Conservation (phyloP, 371 early-diverging fungal species). For the Blyttiomyces sp. region DNA sequence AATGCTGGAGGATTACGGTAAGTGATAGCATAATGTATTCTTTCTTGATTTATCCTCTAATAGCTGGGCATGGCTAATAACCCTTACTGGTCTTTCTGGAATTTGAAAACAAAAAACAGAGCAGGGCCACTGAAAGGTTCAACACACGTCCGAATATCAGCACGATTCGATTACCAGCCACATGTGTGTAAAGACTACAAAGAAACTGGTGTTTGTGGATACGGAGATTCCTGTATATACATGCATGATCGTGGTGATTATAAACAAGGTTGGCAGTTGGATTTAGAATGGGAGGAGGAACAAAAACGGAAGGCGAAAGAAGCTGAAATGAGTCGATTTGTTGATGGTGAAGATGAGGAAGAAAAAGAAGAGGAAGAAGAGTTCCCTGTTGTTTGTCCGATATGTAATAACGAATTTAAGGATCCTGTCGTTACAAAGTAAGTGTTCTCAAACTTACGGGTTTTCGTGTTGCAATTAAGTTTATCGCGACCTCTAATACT, state of each 20-base stretch:
- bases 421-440: conserved; percentile 82
- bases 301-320: conserved; percentile 56
- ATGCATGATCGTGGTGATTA: conserved; percentile 97
- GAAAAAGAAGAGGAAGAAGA: conserved; percentile 57
- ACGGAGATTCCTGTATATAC: conserved; percentile 95
- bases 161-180: conserved; percentile 89
- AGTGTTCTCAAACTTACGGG: conserved; percentile 6
- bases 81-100: too few species aligned
- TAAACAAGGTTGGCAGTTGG: conserved; percentile 94
- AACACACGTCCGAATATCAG: conserved; percentile 71
- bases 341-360: conserved; percentile 52
- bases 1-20: conserved; percentile 37
- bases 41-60: not conserved
- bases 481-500: not conserved
- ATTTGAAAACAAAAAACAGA: conserved; percentile 25
- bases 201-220: conserved; percentile 85
- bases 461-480: conserved; percentile 1
- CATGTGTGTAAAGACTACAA: conserved; percentile 98
- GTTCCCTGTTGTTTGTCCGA: conserved; percentile 90
- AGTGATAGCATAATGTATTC: conserved; percentile 11
- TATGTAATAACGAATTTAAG: conserved; percentile 83
- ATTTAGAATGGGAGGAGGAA: conserved; percentile 96
- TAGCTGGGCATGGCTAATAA: too few species aligned
- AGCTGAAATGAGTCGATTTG: conserved; percentile 37
- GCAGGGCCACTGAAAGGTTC: conserved; percentile 86